Conservation (phyloP, 2,329 filamentous ascomycete species). For the Fusarium hostae region DNA sequence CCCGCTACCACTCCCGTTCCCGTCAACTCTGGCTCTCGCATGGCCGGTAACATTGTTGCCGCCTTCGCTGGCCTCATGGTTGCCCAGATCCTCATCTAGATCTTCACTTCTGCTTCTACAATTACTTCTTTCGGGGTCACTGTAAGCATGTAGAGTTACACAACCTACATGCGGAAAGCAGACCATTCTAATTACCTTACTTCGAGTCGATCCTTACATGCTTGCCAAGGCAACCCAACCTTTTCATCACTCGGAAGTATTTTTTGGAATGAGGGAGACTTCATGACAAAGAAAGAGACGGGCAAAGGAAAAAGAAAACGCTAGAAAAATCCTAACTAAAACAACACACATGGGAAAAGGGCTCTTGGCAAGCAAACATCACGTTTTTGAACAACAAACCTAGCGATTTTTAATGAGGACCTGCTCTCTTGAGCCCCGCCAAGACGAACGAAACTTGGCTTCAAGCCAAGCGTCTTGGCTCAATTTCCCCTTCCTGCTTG, state of each 20-base stretch:
- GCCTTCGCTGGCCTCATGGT: conserved; percentile 45
- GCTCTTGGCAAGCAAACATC: conserved; percentile 38
- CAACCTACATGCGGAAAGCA: conserved; percentile 42
- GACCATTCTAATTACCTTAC: conserved; percentile 47
- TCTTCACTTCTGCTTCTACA: conserved; percentile 43
- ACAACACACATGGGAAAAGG: conserved; percentile 10
- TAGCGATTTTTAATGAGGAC: conserved; percentile 41
- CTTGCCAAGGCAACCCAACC: conserved; percentile 37
- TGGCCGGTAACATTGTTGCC: conserved; percentile 43
- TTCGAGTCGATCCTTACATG: conserved; percentile 46
- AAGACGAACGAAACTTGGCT: neutral
- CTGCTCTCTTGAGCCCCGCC: conserved; percentile 35
- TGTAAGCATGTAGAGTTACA: conserved; percentile 43
- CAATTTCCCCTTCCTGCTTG: conserved; percentile 1
- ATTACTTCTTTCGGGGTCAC: conserved; percentile 32
- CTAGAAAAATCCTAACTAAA: conserved; percentile 14
- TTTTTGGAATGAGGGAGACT: conserved; percentile 22
- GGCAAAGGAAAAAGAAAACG: conserved; percentile 6
- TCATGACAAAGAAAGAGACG: conserved; percentile 23
- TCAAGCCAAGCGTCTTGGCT: conserved; percentile 11
- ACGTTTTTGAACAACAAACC: conserved; percentile 32
- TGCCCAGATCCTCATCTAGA: conserved; percentile 48
- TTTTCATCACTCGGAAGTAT: conserved; percentile 28
- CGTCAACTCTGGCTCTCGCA: conserved; percentile 44
- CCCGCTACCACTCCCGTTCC: conserved; percentile 30